These are phyloP conservation scores for Talaromyces sp. DNA, from an alignment of 2,329 filamentous ascomycete genomes.

Conservation along the genomic window DNA sequence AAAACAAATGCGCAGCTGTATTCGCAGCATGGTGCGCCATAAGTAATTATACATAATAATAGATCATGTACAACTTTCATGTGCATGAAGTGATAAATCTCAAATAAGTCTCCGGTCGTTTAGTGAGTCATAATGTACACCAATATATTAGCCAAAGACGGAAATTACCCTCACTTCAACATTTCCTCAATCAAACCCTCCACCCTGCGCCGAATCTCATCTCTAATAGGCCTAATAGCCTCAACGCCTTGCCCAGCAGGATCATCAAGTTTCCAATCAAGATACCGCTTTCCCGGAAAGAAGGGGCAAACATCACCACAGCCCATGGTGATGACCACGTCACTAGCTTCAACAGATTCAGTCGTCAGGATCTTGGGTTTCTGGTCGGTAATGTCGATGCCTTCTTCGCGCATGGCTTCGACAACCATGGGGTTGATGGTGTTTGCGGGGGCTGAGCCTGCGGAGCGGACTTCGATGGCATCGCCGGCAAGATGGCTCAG, in stretches of 20 bases:
- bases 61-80: background rate
- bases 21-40: background rate
- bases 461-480: conserved; percentile 25
- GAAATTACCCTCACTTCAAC: background rate
- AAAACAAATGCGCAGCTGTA: background rate
- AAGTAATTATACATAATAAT: background rate
- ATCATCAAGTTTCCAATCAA: conserved; percentile 28
- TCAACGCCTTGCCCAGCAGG: conserved; percentile 26
- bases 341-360: conserved; percentile 24
- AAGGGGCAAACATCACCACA: conserved; percentile 28
- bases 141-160: background rate
- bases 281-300: conserved; percentile 28
- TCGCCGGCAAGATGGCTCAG: conserved; percentile 23
- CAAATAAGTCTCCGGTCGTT: background rate
- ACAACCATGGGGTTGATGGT: conserved; percentile 26
- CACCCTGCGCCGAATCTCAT: conserved; percentile 24
- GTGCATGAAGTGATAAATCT: background rate
- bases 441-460: conserved; percentile 27
- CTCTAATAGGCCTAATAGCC: conserved; percentile 23
- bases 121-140: background rate
- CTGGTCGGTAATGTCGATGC: conserved; percentile 24
- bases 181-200: conserved; percentile 22
- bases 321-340: conserved; percentile 30
- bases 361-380: conserved; percentile 27
- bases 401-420: conserved; percentile 29